Conservation (phyloP, 176 grass and related monocot genomes). For the Oryza punctata region DNA sequence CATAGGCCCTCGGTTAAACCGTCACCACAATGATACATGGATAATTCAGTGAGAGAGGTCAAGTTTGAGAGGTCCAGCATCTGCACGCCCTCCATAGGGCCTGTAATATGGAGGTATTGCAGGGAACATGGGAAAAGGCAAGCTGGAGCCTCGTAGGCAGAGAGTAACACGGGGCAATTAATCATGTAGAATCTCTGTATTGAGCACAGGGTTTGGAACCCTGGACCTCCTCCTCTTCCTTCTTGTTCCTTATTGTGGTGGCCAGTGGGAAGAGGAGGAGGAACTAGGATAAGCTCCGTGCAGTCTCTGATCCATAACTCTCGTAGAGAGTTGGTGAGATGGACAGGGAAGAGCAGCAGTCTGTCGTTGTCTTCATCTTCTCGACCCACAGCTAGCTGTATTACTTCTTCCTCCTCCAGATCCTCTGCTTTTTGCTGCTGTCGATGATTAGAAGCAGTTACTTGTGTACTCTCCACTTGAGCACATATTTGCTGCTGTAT, state of each 20-base stretch:
- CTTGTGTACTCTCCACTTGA: no score
- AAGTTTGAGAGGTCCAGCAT: no score
- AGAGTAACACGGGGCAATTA: no score
- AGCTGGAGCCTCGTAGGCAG: background rate
- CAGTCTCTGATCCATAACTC: rapidly evolving
- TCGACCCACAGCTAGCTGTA: background rate
- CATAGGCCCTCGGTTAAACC: no score
- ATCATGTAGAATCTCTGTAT: no score
- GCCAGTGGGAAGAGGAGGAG: background rate
- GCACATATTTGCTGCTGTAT: no score
- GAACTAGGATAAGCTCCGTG: rapidly evolving
- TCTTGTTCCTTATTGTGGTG: background rate
- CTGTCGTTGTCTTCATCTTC: background rate
- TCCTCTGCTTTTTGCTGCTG: background rate
- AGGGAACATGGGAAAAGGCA: background rate
- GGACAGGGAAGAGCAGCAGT: background rate
- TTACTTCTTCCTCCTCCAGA: background rate
- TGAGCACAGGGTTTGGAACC: no score
- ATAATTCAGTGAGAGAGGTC: no score
- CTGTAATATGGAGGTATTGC: background rate
- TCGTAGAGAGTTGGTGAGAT: background rate
- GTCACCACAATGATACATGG: no score
- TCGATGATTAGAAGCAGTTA: no score
- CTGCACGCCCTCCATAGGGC: no score
- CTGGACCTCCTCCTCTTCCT: background rate